Conservation (phyloP, 2,329 filamentous ascomycete genomes). For the Aciculosporium take region DNA sequence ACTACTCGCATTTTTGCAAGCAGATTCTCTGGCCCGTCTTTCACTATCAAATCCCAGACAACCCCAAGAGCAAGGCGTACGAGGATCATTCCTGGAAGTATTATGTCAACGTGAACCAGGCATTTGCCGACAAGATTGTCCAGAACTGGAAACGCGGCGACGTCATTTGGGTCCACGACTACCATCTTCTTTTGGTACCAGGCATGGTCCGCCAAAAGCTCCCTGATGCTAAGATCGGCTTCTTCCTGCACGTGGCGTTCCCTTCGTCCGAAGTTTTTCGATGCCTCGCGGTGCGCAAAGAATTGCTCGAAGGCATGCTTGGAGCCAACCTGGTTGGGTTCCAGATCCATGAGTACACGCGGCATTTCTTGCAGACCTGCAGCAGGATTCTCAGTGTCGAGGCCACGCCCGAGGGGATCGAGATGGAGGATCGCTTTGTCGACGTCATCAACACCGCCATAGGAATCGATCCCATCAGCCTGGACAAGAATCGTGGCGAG, state of each 20-base stretch:
- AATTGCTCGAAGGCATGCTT: slow-evolving; percentile 82
- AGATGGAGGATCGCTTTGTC: slow-evolving; percentile 85
- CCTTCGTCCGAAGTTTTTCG: slow-evolving; percentile 93
- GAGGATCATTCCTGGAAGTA: slow-evolving; percentile 94
- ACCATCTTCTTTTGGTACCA: slow-evolving; percentile 81
- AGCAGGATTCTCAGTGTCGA: slow-evolving; percentile 83
- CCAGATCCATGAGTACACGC: slow-evolving; percentile 82
- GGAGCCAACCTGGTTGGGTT: slow-evolving; percentile 88
- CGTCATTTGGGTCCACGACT: slow-evolving; percentile 90
- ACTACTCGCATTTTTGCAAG: slow-evolving; percentile 95
- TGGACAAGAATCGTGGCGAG: slow-evolving; percentile 56
- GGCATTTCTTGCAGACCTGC: slow-evolving; percentile 92
- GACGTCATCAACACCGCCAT: slow-evolving; percentile 78
- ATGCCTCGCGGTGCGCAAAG: slow-evolving; percentile 72
- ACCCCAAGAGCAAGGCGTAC: slow-evolving; percentile 96
- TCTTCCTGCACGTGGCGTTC: slow-evolving; percentile 91
- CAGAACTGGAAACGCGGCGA: slow-evolving; percentile 90
- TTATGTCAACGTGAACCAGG: slow-evolving; percentile 84
- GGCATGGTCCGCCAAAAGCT: slow-evolving; percentile 79
- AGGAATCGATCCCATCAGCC: slow-evolving; percentile 71
- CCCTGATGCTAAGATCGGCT: slow-evolving; percentile 87
- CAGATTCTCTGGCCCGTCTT: slow-evolving; percentile 96
- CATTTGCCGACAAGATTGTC: slow-evolving; percentile 80
- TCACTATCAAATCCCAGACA: slow-evolving; percentile 95
- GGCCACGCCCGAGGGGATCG: slow-evolving; percentile 73